Evolutionary conservation across 2,329 filamentous ascomycete species (phyloP).

Genomic region (Penicillium sclerotigenum): DNA sequence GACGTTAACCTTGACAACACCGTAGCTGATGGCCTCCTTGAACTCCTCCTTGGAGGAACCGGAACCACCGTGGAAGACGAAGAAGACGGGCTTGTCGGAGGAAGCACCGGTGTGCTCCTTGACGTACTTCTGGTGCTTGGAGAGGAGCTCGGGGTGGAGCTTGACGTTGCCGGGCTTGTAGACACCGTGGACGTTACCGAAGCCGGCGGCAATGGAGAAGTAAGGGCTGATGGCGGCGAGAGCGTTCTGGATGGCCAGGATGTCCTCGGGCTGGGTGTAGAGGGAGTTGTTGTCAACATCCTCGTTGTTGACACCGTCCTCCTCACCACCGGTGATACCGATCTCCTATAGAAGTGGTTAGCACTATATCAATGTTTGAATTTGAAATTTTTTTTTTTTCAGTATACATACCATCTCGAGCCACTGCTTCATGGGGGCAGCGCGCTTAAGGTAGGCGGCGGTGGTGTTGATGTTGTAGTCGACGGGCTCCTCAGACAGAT

Average conservation of each 20-base stretch:
- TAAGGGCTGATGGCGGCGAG: conserved; percentile 84
- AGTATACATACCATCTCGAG: conserved; percentile 77
- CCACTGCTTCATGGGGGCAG: conserved; percentile 97
- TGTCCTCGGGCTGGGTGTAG: conserved; percentile 97
- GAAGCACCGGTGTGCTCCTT: conserved; percentile 70
- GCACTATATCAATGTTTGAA: not conserved
- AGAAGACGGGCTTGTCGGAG: conserved; percentile 91
- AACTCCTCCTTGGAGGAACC: conserved; percentile 90
- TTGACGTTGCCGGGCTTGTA: conserved; percentile 98
- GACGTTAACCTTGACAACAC: conserved; percentile 99
- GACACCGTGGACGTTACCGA: conserved; percentile 98
- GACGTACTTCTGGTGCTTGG: conserved; percentile 93
- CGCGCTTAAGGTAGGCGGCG: conserved; percentile 87
- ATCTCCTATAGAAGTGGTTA: conserved; percentile 58
- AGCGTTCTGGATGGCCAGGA: conserved; percentile 84
- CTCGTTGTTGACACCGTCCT: conserved; percentile 98
- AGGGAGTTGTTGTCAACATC: conserved; percentile 93
- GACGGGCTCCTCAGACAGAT: conserved; percentile 87
- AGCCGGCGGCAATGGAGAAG: conserved; percentile 97
- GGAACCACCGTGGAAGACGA: conserved; percentile 98
- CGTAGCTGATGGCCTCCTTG: conserved; percentile 80
- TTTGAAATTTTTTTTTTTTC: too few species aligned
- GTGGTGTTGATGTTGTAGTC: conserved; percentile 91
- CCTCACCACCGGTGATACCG: conserved; percentile 93
- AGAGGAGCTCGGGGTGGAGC: conserved; percentile 90